Evolutionary conservation across 2,329 filamentous ascomycete genomes (phyloP).

Genomic region (Stylonectria norvegica): DNA sequence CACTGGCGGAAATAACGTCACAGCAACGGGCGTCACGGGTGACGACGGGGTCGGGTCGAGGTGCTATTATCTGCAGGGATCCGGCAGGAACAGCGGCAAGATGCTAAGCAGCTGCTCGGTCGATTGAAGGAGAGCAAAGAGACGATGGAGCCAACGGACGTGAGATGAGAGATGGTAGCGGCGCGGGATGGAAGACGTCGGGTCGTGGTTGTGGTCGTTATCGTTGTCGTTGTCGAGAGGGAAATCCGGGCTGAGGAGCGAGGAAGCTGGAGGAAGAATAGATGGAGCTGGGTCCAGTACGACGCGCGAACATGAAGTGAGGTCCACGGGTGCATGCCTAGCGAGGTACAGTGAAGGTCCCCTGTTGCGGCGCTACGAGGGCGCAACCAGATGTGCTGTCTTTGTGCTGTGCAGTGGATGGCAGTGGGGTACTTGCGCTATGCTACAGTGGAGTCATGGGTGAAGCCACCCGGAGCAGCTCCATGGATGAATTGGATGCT

Average conservation of each 20-base stretch:
- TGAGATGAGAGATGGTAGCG: slow-evolving; percentile 4
- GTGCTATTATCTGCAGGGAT: slow-evolving; percentile 19
- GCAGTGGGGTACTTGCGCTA: too few species aligned
- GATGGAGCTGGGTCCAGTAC: slow-evolving; percentile 9
- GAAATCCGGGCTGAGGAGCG: slow-evolving; percentile 4
- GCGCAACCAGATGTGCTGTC: too few species aligned
- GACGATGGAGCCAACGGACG: slow-evolving; percentile 5
- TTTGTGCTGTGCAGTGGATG: too few species aligned
- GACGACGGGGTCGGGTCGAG: slow-evolving; percentile 13
- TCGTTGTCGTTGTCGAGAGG: slow-evolving; percentile 2
- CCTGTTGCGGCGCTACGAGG: too few species aligned
- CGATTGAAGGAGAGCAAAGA: neutral
- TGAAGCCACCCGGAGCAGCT: too few species aligned
- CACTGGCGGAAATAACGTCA: slow-evolving; percentile 26
- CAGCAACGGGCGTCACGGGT: slow-evolving; percentile 14
- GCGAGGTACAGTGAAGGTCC: slow-evolving; percentile 10
- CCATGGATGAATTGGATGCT: too few species aligned
- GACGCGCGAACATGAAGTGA: slow-evolving; percentile 7
- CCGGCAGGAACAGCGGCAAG: neutral
- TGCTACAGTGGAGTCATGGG: too few species aligned
- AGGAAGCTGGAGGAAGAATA: too few species aligned
- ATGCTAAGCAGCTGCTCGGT: neutral
- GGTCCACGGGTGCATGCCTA: slow-evolving; percentile 8
- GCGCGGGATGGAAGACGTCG: slow-evolving; percentile 2
- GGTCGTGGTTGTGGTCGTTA: too few species aligned